Conservation (phyloP, 768 basidiomycete genomes). For the Leccinellum albellum region DNA sequence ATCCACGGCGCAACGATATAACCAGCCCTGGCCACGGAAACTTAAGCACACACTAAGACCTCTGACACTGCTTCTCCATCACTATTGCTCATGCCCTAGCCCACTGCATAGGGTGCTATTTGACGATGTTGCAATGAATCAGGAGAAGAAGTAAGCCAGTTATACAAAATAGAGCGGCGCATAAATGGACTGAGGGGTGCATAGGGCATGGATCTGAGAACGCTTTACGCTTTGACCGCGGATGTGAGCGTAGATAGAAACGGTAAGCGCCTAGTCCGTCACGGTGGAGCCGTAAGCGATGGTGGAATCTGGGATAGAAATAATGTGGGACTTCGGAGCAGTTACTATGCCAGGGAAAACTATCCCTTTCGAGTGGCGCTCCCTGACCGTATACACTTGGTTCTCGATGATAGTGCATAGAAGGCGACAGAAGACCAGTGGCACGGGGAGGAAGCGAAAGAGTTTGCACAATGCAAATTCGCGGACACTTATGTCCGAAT, state of each 20-base stretch:
- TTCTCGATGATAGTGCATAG: too few relatives aligned
- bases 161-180: conserved; percentile 49
- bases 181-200: conserved; percentile 56
- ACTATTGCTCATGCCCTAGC: not conserved
- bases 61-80: not conserved
- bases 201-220: conserved; percentile 70
- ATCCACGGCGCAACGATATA: too few relatives aligned
- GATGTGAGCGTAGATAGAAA: conserved; percentile 72
- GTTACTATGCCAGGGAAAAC: conserved; percentile 55
- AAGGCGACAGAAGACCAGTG: conserved; percentile 70
- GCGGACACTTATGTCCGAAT: conserved; percentile 90
- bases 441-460: conserved; percentile 58
- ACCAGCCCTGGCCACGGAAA: too few relatives aligned
- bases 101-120: conserved; percentile 31
- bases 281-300: conserved; percentile 63
- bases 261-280: conserved; percentile 79
- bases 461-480: conserved; percentile 36
- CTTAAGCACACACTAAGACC: too few relatives aligned
- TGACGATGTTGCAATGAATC: conserved; percentile 23
- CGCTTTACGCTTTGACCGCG: conserved; percentile 61
- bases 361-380: conserved; percentile 72
- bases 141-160: conserved; percentile 19
- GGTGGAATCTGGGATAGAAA: conserved; percentile 42
- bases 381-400: conserved; percentile 63
- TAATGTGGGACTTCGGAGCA: conserved; percentile 56